Evolutionary conservation across 331 rosid species (phyloP).

Genomic region (Pyrus hybrid): DNA sequence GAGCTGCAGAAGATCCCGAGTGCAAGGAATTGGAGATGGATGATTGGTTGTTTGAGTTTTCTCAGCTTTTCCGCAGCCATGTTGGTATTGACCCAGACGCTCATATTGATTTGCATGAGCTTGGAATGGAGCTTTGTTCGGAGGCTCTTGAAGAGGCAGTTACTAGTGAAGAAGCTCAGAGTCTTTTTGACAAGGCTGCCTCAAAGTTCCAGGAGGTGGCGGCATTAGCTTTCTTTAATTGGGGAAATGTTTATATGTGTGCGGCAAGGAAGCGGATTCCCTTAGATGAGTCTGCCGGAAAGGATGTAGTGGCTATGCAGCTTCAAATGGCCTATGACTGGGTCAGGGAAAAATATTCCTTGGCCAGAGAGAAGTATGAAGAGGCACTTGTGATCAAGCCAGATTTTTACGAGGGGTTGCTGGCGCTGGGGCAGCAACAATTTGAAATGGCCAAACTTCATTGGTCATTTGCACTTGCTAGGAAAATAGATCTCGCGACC

Average conservation of each 20-base stretch:
- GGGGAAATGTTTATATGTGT: constrained; percentile 97
- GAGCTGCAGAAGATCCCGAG: constrained; percentile 56
- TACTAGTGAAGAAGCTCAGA: constrained; percentile 91
- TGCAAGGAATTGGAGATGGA: constrained; percentile 96
- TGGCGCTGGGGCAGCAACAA: constrained; percentile 96
- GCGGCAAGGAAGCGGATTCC: constrained; percentile 95
- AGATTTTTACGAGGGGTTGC: constrained; percentile 86
- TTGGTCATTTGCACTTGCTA: constrained; percentile 92
- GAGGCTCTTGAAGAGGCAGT: constrained; percentile 97
- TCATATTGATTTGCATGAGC: constrained; percentile 89
- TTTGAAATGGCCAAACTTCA: constrained; percentile 98
- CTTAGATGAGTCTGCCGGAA: constrained; percentile 73
- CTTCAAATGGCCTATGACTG: constrained; percentile 93
- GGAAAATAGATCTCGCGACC: constrained; percentile 62
- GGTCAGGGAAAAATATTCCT: constrained; percentile 85
- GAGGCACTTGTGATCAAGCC: constrained; percentile 91
- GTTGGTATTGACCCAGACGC: constrained; percentile 97
- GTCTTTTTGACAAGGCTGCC: constrained; percentile 85
- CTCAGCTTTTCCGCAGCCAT: constrained; percentile 91
- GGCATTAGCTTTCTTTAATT: constrained; percentile 87
- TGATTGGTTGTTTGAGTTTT: constrained; percentile 96
- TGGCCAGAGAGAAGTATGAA: constrained; percentile 85
- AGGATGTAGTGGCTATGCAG: constrained; percentile 61
- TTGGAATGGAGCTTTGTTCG: constrained; percentile 96
- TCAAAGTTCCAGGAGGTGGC: constrained; percentile 97